A percentile compares a stretch with the other conserved stretches of the same genome.
Conservation (phyloP, 2,329 filamentous ascomycete species). For the Orbilia javanica region DNA sequence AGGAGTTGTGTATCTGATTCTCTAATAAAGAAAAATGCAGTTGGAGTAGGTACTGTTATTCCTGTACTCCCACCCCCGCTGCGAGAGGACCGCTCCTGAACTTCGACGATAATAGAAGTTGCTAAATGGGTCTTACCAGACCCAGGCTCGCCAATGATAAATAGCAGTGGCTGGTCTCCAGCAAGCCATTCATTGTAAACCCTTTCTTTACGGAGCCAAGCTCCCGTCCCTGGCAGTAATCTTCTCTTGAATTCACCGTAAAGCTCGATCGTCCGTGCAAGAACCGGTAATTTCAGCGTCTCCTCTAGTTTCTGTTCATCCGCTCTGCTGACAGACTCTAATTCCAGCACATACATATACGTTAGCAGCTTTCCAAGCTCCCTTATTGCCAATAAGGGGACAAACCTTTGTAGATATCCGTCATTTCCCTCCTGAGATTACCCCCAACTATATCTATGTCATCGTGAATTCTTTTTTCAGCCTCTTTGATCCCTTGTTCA, state of each 20-base stretch:
- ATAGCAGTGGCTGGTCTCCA: not conserved
- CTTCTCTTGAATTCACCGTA: conserved; percentile 5
- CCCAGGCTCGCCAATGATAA: conserved; percentile 2
- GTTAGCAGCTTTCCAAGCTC: not conserved
- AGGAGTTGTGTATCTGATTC: conserved; percentile 1
- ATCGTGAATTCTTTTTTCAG: not conserved
- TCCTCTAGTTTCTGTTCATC: conserved; percentile 1
- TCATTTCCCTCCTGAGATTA: not conserved
- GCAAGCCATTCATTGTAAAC: not conserved
- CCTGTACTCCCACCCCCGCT: not conserved
- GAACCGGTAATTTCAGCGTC: not conserved
- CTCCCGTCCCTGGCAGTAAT: not conserved
- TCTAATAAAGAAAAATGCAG: conserved; percentile 1
- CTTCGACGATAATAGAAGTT: not conserved
- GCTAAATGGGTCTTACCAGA: conserved; percentile 4
- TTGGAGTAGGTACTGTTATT: not conserved
- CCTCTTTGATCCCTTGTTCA: not conserved
- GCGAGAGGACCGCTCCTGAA: not conserved
- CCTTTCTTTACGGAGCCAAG: not conserved
- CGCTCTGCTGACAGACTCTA: conserved; percentile 7
- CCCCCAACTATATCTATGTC: not conserved
- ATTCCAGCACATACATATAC: not conserved
- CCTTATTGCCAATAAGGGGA: too few relatives aligned
- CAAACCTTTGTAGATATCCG: conserved; percentile 1
- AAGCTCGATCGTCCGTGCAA: not conserved